Base-by-base conservation (phyloP, 2,329 filamentous ascomycete genomes). In the Pyrenophora tritici-repentis region DNA sequence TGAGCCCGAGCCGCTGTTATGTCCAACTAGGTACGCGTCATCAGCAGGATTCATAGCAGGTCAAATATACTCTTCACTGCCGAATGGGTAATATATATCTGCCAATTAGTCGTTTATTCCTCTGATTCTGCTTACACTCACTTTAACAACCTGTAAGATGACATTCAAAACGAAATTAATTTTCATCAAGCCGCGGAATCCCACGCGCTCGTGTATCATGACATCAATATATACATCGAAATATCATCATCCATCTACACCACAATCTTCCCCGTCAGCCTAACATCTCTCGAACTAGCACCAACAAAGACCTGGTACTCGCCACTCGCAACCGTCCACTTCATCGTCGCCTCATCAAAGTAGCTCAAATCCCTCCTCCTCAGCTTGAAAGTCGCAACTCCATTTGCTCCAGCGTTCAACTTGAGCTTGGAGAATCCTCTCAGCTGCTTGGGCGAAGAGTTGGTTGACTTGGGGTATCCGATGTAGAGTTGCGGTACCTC, bases 401-500 rank as follows among this genome's bases (percentile, higher is more conserved):
- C 62, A 17, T 63, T 71, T 17, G 57, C 56, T 4, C 69, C 70
- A 36, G 66, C 58, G 31, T 58, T 59, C 6, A 74, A 34, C 44
- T 63, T 68, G 43, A 73, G 31, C 61, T 74, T 75, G 18, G 61
- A 55, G 55, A 75, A 75, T 2, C 72, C 72, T 7, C 72, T 55
- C 8, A 75, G 60, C 58, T 75, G 72, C 56, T 65, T 69, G 2
- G 67, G 65, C 16, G 73, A 67, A 42, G 63, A 61, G 3, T 50
- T 50, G 12, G 68, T 64, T 26, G 66, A 61, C 2, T 64, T 50
- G 6, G 73, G 72, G 35, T 73, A 67, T 6, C 65, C 66, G 6
- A 75, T 55, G 53, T 74, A 74, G 20, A 76, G 58, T 56, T 76
- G 73, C 2, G 73, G 63, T 3, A 74, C 71, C 46, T 75, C 72